These are phyloP conservation scores for Penicillium sp. DNA, from an alignment of 2,329 filamentous ascomycete species.

Conservation along the genomic window DNA sequence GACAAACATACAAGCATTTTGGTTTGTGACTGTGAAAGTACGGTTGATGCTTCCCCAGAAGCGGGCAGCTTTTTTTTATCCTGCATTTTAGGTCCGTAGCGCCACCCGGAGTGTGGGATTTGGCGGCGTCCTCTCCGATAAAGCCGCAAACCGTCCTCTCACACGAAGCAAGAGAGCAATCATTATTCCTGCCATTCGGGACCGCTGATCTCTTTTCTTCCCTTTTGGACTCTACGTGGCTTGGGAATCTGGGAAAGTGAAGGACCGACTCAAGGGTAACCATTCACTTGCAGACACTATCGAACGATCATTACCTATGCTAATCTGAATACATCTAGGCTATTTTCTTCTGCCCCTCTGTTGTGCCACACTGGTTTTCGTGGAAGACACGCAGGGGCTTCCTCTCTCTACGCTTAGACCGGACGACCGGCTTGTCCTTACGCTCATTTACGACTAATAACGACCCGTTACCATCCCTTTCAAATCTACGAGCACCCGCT, in stretches of 20 bases:
- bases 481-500: conserved; percentile 12
- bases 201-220: conserved; percentile 29
- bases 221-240: conserved; percentile 27
- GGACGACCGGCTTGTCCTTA: conserved; percentile 33
- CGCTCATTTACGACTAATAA: conserved; percentile 30
- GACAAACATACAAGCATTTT: conserved; percentile 40
- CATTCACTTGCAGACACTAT: not conserved
- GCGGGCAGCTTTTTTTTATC: conserved; percentile 46
- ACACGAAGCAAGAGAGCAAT: conserved; percentile 19
- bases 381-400: conserved; percentile 24
- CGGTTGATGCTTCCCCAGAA: conserved; percentile 15
- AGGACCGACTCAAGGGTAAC: conserved; percentile 22
- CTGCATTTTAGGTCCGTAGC: conserved; percentile 33
- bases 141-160: conserved; percentile 23
- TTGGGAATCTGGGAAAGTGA: conserved; percentile 28
- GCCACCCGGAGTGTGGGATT: conserved; percentile 39
- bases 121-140: conserved; percentile 31
- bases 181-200: conserved; percentile 20
- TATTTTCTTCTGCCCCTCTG: conserved; percentile 39
- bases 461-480: not conserved
- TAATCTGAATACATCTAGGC: conserved; percentile 21
- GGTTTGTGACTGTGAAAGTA: conserved; percentile 14
- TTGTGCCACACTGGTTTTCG: conserved; percentile 31
- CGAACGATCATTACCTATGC: conserved; percentile 15
- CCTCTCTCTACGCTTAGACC: conserved; percentile 14